A percentile compares a stretch with the other conserved stretches of the same genome.
Evolutionary conservation across 306 rosid genomes (phyloP).

Genomic region (Trifolium pratense): DNA sequence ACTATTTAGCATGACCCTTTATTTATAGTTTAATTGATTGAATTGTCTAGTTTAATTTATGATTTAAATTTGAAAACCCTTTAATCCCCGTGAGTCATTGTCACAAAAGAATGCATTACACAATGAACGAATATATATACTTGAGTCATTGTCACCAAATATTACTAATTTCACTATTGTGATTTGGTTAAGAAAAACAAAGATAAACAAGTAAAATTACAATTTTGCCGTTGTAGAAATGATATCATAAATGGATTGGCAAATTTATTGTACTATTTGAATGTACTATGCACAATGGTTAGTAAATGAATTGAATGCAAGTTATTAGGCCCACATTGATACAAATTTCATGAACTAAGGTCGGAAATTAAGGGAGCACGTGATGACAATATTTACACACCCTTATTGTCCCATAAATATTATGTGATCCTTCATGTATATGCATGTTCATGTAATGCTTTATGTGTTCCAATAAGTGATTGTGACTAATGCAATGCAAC

Average conservation of each 20-base stretch:
- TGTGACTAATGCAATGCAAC: conserved; percentile 6
- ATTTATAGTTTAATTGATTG: no score
- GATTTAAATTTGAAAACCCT: no score
- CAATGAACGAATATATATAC: no score
- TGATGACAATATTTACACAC: conserved; percentile 47
- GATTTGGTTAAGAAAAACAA: neutral
- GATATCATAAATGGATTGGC: no score
- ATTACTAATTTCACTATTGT: no score
- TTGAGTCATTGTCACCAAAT: no score
- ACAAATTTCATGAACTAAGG: conserved; percentile 34
- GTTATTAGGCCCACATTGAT: conserved; percentile 43
- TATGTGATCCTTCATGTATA: conserved; percentile 29
- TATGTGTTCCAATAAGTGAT: conserved; percentile 26
- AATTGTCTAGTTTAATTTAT: no score
- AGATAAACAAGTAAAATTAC: neutral
- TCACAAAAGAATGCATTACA: no score
- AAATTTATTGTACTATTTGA: neutral
- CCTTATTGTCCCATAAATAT: conserved; percentile 33
- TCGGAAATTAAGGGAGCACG: conserved; percentile 46
- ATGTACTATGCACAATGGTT: neutral
- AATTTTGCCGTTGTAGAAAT: conserved; percentile 1
- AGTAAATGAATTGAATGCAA: neutral
- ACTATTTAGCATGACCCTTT: no score
- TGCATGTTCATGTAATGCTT: conserved; percentile 26
- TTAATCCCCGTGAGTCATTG: no score